Evolutionary conservation across 176 grass and related monocot species (phyloP).

Genomic region (Oryza meridionalis): DNA sequence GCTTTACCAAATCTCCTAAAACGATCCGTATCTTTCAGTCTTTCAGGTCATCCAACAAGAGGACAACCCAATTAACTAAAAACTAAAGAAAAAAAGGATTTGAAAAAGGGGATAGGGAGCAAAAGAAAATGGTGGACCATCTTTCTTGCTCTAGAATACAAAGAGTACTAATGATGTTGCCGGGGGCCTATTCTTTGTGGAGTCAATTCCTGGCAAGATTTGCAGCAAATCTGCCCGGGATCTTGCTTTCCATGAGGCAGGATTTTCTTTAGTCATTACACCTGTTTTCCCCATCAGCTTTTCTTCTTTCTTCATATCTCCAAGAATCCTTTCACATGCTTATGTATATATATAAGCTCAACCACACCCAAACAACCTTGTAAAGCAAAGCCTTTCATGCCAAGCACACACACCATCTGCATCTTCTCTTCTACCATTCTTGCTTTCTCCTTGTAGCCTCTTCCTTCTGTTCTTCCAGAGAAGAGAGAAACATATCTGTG

Average conservation of each 20-base stretch:
- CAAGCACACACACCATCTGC: conserved; percentile 21
- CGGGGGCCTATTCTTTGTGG: conserved; percentile 30
- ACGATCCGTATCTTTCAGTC: conserved; percentile 16
- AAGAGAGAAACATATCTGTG: neutral
- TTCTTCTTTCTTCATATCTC: conserved; percentile 41
- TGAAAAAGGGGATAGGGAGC: conserved; percentile 16
- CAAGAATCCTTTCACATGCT: conserved; percentile 53
- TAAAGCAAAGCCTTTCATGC: conserved; percentile 37
- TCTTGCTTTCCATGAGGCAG: conserved; percentile 66
- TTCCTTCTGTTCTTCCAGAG: neutral
- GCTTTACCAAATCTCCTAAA: conserved; percentile 20
- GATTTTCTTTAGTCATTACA: conserved; percentile 64
- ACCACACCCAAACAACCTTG: conserved; percentile 43
- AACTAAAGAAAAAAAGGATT: neutral
- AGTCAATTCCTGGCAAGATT: conserved; percentile 75
- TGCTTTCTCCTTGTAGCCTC: conserved; percentile 26
- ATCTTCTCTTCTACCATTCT: conserved; percentile 32
- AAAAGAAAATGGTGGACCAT: conserved; percentile 53
- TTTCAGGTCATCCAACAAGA: conserved; percentile 35
- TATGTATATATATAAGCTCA: conserved; percentile 35
- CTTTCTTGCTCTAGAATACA: conserved; percentile 14
- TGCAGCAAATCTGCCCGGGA: conserved; percentile 73
- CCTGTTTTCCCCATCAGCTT: conserved; percentile 18
- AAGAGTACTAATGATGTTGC: conserved; percentile 16
- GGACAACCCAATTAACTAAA: conserved; percentile 20